Base-by-base conservation (phyloP, 1,284 basidiomycete genomes). In the Mycena sp. region DNA sequence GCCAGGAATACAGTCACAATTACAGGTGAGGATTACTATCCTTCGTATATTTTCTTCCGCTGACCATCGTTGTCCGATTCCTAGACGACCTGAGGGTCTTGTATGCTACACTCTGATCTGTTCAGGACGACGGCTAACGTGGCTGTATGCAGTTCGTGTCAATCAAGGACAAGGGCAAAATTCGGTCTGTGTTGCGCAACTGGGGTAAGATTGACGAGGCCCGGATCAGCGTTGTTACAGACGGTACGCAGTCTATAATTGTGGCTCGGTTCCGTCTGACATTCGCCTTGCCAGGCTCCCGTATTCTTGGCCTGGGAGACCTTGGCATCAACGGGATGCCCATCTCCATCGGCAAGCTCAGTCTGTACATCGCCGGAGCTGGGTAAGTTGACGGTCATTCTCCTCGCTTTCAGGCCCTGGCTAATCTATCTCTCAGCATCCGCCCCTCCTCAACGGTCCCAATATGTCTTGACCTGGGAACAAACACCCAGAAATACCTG, bases 261-360 rank as follows among this genome's bases (percentile, higher is more conserved):
- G 58, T 49, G 38, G 7, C 50, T 29, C 26, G 5, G 49, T 23
- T 17, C 56, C 19, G 48, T 32, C 32, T 62, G 56, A 63, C 58
- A 59, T 56, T 16, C 52, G 37, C 28, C 49, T 14, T 4, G 23
- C 32, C 64, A 91, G 88, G 90, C 38, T 95, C 93, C 17, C 90
- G 96, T 59, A 97, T 98, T 70, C 86, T 98, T 26, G 96, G 96
- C 66, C 81, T 99, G 29, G 96, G 96, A 35, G 96, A 98, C 75
- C 87, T 98, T 40, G 91, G 91, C 46, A 83, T 91, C 29, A 92
- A 93, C 70, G 91, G 91, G n/a, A 93, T 97, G 90, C 94, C 94
- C 3, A 98, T 98, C 72, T 89, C 92, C 21, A 92, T 97, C 65
- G 96, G 96, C 45, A 98, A 98, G 78, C 84, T 98, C 14, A 95